Conservation (phyloP, 768 basidiomycete species). For the Hygrophoropsis aurantiaca region DNA sequence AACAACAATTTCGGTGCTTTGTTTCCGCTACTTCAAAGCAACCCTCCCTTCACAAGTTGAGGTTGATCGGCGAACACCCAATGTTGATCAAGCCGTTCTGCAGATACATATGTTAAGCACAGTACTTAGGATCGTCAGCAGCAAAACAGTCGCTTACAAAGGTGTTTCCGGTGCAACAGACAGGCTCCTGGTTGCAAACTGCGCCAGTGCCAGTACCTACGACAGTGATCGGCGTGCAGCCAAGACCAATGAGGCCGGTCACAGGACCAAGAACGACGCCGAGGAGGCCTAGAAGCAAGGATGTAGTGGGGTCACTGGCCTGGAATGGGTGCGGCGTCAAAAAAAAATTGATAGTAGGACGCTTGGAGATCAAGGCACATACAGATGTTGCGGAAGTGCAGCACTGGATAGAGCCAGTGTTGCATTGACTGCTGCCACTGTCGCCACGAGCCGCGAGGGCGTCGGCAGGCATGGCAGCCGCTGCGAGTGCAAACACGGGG, state of each 20-base stretch:
- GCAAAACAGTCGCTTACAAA: conserved; percentile 41
- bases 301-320: neutral
- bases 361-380: too few species aligned
- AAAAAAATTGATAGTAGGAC: neutral
- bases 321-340: neutral
- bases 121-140: conserved; percentile 32
- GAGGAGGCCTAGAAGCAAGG: neutral
- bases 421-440: too few species aligned
- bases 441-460: conserved; percentile 6
- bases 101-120: neutral
- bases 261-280: neutral
- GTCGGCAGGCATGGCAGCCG: conserved; percentile 5
- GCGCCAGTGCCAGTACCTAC: conserved; percentile 33
- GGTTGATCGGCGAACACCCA: conserved; percentile 5
- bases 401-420: conserved; percentile 34
- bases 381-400: neutral
- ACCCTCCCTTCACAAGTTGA: neutral
- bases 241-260: conserved; percentile 27
- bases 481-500: conserved; percentile 6
- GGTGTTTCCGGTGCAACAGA: too few species aligned
- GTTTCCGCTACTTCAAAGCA: too few species aligned
- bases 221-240: conserved; percentile 33
- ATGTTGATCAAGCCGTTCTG: conserved; percentile 4
- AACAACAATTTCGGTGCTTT: too few species aligned
- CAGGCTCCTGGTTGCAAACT: too few species aligned